These are phyloP conservation scores for Ustilago xerochloae DNA, from an alignment of 1,284 basidiomycete species.

Conservation along the genomic window DNA sequence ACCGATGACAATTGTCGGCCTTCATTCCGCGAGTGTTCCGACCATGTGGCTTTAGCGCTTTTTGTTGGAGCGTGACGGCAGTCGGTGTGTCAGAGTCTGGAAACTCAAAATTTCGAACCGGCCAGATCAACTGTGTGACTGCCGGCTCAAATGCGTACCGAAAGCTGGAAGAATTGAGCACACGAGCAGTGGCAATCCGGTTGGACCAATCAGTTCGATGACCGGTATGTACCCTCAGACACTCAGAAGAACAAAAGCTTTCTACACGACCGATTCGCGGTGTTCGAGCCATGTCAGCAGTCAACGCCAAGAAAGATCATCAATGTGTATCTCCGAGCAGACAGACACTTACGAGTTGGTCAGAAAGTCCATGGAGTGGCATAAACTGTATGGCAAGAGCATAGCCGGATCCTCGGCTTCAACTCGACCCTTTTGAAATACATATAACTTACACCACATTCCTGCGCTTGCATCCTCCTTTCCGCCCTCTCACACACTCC, in stretches of 20 bases:
- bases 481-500: not conserved
- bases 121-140: not conserved
- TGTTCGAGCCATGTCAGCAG: not conserved
- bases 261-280: not conserved
- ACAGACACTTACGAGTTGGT: too few species aligned
- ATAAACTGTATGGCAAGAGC: not conserved
- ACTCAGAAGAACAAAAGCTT: not conserved
- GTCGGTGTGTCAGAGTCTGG: not conserved
- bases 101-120: not conserved
- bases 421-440: not conserved
- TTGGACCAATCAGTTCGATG: not conserved
- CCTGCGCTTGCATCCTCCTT: not conserved
- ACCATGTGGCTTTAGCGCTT: conserved; percentile 1
- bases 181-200: not conserved
- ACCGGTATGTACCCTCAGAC: too few species aligned
- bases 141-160: not conserved
- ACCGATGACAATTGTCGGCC: not conserved
- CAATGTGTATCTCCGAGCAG: conserved; percentile 3
- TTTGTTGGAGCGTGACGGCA: not conserved
- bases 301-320: not conserved
- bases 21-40: not conserved
- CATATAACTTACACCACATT: too few species aligned
- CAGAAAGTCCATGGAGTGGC: conserved; percentile 3
- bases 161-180: not conserved
- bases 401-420: conserved; percentile 5